Conservation (phyloP, 2,329 filamentous ascomycete genomes). For the Claviceps citrina region DNA sequence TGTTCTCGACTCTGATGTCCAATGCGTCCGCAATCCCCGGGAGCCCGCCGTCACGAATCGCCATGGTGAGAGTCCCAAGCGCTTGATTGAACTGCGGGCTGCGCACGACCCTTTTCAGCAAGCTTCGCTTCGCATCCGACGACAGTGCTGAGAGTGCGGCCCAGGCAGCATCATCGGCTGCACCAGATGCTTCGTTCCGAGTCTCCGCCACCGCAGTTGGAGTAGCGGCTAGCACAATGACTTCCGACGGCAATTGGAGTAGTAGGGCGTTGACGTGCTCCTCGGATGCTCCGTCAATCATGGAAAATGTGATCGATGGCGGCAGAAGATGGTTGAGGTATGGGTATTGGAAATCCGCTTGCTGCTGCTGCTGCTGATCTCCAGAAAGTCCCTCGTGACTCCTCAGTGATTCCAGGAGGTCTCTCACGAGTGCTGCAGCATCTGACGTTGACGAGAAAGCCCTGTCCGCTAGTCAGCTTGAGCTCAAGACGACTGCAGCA, state of each 20-base stretch:
- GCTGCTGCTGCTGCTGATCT: slow-evolving; percentile 17
- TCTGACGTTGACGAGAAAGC: slow-evolving; percentile 45
- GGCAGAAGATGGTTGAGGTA: slow-evolving; percentile 75
- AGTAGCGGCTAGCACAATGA: slow-evolving; percentile 63
- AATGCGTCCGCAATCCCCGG: slow-evolving; percentile 82
- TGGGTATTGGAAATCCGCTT: slow-evolving; percentile 51
- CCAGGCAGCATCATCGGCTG: slow-evolving; percentile 56
- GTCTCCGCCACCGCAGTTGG: slow-evolving; percentile 36
- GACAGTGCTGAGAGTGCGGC: slow-evolving; percentile 60
- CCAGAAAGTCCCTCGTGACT: slow-evolving; percentile 31
- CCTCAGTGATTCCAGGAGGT: slow-evolving; percentile 73
- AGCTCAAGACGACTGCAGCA: slow-evolving; percentile 1
- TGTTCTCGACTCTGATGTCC: slow-evolving; percentile 63
- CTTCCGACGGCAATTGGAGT: slow-evolving; percentile 58
- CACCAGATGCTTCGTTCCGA: slow-evolving; percentile 51
- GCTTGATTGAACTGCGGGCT: slow-evolving; percentile 88
- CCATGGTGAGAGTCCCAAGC: slow-evolving; percentile 68
- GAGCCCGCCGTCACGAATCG: slow-evolving; percentile 76
- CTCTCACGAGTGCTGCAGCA: slow-evolving; percentile 65
- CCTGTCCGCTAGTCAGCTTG: slow-evolving; percentile 37
- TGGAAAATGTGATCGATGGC: slow-evolving; percentile 60
- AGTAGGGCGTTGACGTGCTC: slow-evolving; percentile 60
- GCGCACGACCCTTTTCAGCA: slow-evolving; percentile 68
- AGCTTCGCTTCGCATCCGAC: slow-evolving; percentile 59
- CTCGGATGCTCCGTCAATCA: slow-evolving; percentile 51